Evolutionary conservation across 2,329 filamentous ascomycete species (phyloP), one percentile per base, ranked within the genome.

Genomic region (Rutstroemia sydowiana): DNA sequence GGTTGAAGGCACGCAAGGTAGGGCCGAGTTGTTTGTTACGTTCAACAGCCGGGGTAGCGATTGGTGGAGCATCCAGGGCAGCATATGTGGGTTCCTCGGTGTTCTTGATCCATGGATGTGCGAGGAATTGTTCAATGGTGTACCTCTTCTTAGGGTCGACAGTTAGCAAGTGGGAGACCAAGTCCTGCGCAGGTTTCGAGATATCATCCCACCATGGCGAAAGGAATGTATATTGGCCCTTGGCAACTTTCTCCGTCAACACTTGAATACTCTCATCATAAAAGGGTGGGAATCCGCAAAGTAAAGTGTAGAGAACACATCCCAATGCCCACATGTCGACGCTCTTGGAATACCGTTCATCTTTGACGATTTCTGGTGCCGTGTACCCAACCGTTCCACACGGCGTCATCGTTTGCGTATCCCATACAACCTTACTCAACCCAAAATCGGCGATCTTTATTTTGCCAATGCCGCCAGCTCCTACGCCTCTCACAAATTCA

Each of bases 121-220:
- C 79, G 53, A 98, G 75, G 72, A 98, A 98, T 65, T 97, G 85
- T 54, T 80, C 82, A 66, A 98, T 98, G 2, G 88, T 91, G 70
- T 89, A 98, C 16, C 93, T 84, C 75, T 95, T 92, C 55, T 95
- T 89, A 0, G 93, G 93, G 60, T 98, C 90, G 55, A 98, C 93
- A 0, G 89, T 95, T 56, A 98, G 73, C 0, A 98, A 79, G 68
- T 98, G 93, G 4, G 87, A 88, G 53, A 98, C 92, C 9, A 98
- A 75, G 63, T 98, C 92, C 68, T 97, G 89, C 0, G 93, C 93
- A 3, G 88, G 85, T 68, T 93, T 90, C 55, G 92, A 96, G 56
- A 98, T 97, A 53, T 96, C 91, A 61, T 98, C 93, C 93, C 93
- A 98, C 93, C 93, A 98, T 0, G 93, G 93, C 2, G 92, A 97